Base-by-base conservation (phyloP, 345 rosid genomes). In the Turritis glabra region DNA sequence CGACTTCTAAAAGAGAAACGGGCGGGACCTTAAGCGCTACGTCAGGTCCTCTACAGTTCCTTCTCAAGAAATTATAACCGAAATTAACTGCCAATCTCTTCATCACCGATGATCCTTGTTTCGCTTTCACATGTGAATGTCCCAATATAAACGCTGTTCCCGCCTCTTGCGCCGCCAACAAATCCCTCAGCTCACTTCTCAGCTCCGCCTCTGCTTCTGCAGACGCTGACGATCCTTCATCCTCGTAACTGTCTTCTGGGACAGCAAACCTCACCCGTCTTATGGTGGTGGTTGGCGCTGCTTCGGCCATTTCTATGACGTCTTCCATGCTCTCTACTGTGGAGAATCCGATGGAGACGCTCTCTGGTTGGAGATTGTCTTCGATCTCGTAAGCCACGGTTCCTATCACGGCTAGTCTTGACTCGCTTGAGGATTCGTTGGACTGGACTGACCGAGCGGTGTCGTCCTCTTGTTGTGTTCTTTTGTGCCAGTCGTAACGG, bases 141-240 rank as follows among this genome's bases (percentile, higher is more conserved):
- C 97, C 99, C 1, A 92, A 78, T 77, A 96, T 89, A 82, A 90
- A 92, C 21, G 98, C 98, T 0, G 91, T 89, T 5, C 99, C 99
- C 0, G 98, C 88, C 77, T 96, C 80, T 66, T 86, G 87, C 43
- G 93, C 97, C n/a, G 81, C 80, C 35, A 81, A 19, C 56, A 96
- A 67, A 69, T 96, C 98, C 68, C 80, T 82, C 15, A 92, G 85
- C 84, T 96, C 99, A 53, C 82, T 87, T 40, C 52, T 83, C 48
- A 86, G 37, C 55, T 82, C 85, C 25, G 62, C 44, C 19, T 85
- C 80, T 69, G 66, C 77, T 9, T 77, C 84, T 0, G 64, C 69
- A 3, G 47, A 29, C 4, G 66, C 23, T 3, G 78, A 66, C 1
- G 74, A 64, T 3, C 68, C 77, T 64, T 38, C 54, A 5, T 71